These are phyloP conservation scores for Cyberlindnera samutprakarnensis DNA, from an alignment of 805 yeast species.

Conservation along the genomic window DNA sequence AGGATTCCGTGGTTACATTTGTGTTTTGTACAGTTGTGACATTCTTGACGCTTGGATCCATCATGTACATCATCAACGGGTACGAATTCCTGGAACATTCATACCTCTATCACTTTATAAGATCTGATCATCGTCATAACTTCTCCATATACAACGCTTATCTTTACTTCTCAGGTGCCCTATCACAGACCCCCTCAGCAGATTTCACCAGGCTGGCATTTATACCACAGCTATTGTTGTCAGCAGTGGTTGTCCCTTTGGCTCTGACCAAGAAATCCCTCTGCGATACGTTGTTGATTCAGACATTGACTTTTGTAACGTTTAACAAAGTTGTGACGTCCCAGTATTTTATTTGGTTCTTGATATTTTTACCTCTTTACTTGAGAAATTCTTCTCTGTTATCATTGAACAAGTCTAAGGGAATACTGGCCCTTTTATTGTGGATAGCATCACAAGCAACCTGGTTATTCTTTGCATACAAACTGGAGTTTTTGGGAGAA, in stretches of 20 bases:
- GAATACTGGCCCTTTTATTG: conserved; percentile 32
- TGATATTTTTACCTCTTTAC: conserved; percentile 75
- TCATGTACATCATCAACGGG: conserved; percentile 70
- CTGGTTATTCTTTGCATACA: conserved; percentile 78
- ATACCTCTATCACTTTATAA: conserved; percentile 70
- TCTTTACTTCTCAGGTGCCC: conserved; percentile 53
- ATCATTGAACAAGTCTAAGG: conserved; percentile 25
- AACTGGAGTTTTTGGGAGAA: conserved; percentile 71
- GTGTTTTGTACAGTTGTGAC: conserved; percentile 33
- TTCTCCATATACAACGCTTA: conserved; percentile 80
- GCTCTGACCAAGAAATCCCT: conserved; percentile 35
- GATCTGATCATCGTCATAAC: conserved; percentile 93
- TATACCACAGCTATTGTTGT: conserved; percentile 67
- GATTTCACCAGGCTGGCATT: conserved; percentile 59
- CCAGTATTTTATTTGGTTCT: conserved; percentile 93
- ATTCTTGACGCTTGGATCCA: conserved; percentile 37
- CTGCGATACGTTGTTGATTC: conserved; percentile 56
- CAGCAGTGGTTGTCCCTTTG: conserved; percentile 53
- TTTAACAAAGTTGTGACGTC: conserved; percentile 85
- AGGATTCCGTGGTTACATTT: conserved; percentile 34
- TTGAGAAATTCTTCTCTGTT: conserved; percentile 39
- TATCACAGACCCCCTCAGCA: conserved; percentile 1
- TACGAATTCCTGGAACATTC: conserved; percentile 68
- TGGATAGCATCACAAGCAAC: conserved; percentile 71
- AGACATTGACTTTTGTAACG: conserved; percentile 70